Conservation (phyloP, 306 rosid species). For the Cucurbita pepo region DNA sequence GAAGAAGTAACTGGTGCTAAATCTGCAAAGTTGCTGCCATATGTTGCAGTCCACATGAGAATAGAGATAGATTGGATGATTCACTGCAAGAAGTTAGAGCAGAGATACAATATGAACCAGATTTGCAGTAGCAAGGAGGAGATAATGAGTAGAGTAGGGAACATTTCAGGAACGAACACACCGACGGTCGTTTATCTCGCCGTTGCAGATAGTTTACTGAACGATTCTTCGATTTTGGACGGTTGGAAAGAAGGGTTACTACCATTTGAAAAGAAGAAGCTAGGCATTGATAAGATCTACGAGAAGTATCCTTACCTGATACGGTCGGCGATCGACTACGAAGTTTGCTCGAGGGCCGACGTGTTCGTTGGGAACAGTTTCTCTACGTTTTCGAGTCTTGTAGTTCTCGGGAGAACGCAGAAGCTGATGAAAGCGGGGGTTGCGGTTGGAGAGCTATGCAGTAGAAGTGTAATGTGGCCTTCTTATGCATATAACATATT, state of each 20-base stretch:
- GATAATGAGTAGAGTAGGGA: constrained; percentile 54
- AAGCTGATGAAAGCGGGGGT: constrained; percentile 35
- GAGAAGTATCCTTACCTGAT: constrained; percentile 65
- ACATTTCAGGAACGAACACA: constrained; percentile 22
- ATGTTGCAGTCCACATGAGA: constrained; percentile 83
- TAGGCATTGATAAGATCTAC: constrained; percentile 46
- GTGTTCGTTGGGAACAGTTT: constrained; percentile 84
- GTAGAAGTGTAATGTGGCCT: constrained; percentile 49
- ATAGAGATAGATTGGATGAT: constrained; percentile 94
- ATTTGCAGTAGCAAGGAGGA: constrained; percentile 76
- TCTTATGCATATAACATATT: constrained; percentile 63
- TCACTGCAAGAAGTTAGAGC: constrained; percentile 72
- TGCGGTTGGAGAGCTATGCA: constrained; percentile 19
- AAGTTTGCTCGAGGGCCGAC: constrained; percentile 69
- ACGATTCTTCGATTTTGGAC: constrained; percentile 40
- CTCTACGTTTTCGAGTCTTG: constrained; percentile 81
- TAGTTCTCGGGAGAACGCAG: constrained; percentile 78
- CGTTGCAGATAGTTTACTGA: constrained; percentile 64
- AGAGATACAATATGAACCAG: constrained; percentile 38
- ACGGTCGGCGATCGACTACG: constrained; percentile 83
- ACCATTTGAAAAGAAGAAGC: constrained; percentile 67
- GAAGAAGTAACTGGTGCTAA: background rate
- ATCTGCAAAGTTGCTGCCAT: constrained; percentile 19
- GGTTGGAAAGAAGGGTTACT: constrained; percentile 60
- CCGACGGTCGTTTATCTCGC: constrained; percentile 63